Evolutionary conservation across 192 early-diverging fungal species (phyloP).

Genomic region (Powellomyces hirtus): DNA sequence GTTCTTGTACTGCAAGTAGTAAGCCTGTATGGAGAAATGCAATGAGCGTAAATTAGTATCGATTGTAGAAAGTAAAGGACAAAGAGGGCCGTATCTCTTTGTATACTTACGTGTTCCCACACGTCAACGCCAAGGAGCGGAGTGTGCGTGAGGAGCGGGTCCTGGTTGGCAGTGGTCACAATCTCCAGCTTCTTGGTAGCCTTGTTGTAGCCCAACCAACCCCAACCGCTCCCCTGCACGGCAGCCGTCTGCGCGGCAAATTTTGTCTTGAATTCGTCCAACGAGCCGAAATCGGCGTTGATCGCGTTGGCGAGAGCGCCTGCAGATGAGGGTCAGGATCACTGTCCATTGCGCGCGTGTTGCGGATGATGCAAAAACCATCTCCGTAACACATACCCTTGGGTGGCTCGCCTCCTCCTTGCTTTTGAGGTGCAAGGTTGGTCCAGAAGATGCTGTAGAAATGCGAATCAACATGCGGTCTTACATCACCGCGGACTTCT

Average conservation of each 20-base stretch:
- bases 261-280: conserved; percentile 72
- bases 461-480: background rate
- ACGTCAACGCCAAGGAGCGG: conserved; percentile 92
- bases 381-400: conserved; percentile 46
- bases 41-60: too few species aligned
- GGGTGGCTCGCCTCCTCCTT: conserved; percentile 74
- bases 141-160: conserved; percentile 62
- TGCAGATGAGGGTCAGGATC: too few species aligned
- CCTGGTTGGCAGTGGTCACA: conserved; percentile 87
- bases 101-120: conserved; percentile 84
- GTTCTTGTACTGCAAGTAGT: conserved; percentile 98
- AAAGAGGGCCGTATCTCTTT: background rate
- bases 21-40: conserved; percentile 53
- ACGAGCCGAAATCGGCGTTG: conserved; percentile 75
- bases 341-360: too few species aligned
- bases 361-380: too few species aligned
- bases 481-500: background rate
- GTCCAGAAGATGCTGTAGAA: conserved; percentile 91
- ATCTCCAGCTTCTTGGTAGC: conserved; percentile 76
- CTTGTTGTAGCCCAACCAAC: conserved; percentile 91
- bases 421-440: conserved; percentile 79
- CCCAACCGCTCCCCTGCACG: conserved; percentile 94
- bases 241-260: conserved; percentile 79
- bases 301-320: conserved; percentile 71
- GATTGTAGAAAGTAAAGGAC: background rate